A percentile compares a stretch with the other conserved stretches of the same genome.
Evolutionary conservation across 768 basidiomycete species (phyloP).

Genomic region (Sporobolomyces pararoseus): DNA sequence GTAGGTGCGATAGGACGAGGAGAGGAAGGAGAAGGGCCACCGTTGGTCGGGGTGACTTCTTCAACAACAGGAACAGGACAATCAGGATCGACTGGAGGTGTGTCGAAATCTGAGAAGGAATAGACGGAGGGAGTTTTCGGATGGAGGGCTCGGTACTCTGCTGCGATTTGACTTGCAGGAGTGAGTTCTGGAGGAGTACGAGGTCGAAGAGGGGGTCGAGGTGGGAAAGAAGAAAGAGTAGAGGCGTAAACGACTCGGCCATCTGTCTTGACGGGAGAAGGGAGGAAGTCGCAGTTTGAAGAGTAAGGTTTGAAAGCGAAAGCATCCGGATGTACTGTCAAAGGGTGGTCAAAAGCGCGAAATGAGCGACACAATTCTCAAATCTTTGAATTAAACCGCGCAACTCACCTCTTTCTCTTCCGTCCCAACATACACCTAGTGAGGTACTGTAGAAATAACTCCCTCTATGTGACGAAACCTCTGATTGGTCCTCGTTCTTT

Average conservation of each 20-base stretch:
- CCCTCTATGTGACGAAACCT: background rate
- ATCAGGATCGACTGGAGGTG: background rate
- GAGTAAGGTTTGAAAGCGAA: slow-evolving; percentile 11
- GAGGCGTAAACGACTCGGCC: slow-evolving; percentile 24
- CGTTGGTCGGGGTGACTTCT: background rate
- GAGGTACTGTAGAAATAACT: slow-evolving; percentile 11
- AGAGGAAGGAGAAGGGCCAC: background rate
- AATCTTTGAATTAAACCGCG: background rate
- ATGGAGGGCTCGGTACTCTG: slow-evolving; percentile 20
- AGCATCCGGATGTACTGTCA: slow-evolving; percentile 22
- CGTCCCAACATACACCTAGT: slow-evolving; percentile 31
- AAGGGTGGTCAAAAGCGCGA: background rate
- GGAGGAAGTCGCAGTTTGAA: slow-evolving; percentile 9
- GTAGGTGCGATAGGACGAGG: background rate
- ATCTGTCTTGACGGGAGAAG: background rate
- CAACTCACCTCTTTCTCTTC: slow-evolving; percentile 15
- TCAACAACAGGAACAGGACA: no score
- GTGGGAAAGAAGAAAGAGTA: slow-evolving; percentile 26
- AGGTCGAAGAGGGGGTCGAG: slow-evolving; percentile 18
- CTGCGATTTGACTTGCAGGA: slow-evolving; percentile 7
- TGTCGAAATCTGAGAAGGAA: slow-evolving; percentile 2
- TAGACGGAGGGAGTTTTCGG: slow-evolving; percentile 4
- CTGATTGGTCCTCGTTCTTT: background rate
- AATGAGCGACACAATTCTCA: background rate
- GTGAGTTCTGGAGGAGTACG: slow-evolving; percentile 3